Conservation (phyloP, 768 basidiomycete species). For the Multifurca ochricompacta region DNA sequence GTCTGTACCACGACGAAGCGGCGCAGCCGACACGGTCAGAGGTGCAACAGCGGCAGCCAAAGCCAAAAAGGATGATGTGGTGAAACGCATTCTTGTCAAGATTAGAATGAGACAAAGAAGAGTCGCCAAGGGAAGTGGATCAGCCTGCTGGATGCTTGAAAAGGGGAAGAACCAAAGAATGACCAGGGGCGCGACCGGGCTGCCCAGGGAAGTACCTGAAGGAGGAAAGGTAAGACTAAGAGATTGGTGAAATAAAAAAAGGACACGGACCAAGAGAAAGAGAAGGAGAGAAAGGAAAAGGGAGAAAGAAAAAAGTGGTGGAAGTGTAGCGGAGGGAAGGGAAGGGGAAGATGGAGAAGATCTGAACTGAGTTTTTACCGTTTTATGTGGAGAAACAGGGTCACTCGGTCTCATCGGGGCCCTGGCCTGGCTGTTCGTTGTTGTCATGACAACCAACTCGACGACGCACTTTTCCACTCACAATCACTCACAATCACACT, state of each 20-base stretch:
- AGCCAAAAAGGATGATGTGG: constrained; percentile 30
- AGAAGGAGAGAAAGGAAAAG: background rate
- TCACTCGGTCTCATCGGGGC: constrained; percentile 1
- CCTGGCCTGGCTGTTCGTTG: too few species aligned
- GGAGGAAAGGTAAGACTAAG: background rate
- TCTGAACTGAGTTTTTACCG: background rate
- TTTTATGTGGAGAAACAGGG: background rate
- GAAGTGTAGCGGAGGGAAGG: background rate
- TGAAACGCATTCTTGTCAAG: constrained; percentile 40
- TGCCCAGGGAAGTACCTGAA: constrained; percentile 39
- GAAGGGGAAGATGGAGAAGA: background rate
- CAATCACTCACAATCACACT: too few species aligned
- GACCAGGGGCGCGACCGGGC: constrained; percentile 64
- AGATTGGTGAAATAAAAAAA: background rate
- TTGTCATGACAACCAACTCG: too few species aligned
- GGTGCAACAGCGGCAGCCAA: constrained; percentile 37
- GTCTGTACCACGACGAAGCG: constrained; percentile 33
- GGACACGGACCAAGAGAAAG: background rate
- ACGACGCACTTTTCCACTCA: too few species aligned
- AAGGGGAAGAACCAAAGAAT: constrained; percentile 30
- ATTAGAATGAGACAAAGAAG: constrained; percentile 17
- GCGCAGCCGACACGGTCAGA: constrained; percentile 42
- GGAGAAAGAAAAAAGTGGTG: background rate
- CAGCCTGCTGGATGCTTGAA: constrained; percentile 24
- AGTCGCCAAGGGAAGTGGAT: constrained; percentile 19